These are phyloP conservation scores for Xylaria hypoxylon DNA, from an alignment of 2,329 filamentous ascomycete species.

Conservation along the genomic window DNA sequence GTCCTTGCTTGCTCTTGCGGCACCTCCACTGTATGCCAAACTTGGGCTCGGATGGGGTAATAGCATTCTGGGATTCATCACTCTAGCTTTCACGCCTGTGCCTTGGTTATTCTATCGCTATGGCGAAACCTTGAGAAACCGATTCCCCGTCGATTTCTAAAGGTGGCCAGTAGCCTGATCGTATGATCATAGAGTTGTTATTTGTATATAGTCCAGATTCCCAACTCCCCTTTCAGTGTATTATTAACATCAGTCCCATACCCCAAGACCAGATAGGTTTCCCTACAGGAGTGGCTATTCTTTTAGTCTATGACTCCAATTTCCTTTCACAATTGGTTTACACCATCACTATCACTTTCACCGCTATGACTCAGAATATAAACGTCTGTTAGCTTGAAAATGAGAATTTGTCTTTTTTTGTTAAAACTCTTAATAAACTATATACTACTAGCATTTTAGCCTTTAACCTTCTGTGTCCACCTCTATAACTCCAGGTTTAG, in stretches of 20 bases:
- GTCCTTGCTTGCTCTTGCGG: constrained; percentile 28
- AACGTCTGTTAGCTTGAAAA: too few relatives aligned
- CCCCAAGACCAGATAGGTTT: neutral
- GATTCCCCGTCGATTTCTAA: constrained; percentile 14
- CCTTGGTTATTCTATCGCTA: constrained; percentile 33
- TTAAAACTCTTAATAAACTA: too few relatives aligned
- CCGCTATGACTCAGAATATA: too few relatives aligned
- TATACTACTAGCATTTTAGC: too few relatives aligned
- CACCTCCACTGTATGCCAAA: constrained; percentile 22
- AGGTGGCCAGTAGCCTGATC: neutral
- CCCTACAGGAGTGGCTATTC: neutral
- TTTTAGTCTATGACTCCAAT: neutral
- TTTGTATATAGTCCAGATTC: neutral
- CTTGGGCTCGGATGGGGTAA: constrained; percentile 37
- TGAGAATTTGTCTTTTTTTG: too few relatives aligned
- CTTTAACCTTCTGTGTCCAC: too few relatives aligned
- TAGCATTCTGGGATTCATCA: constrained; percentile 31
- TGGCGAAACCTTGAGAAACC: constrained; percentile 24
- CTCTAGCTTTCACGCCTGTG: constrained; percentile 26
- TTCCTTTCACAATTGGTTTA: neutral
- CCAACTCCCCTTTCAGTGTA: neutral
- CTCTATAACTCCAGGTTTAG: too few relatives aligned
- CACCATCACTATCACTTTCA: neutral
- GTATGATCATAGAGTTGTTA: neutral
- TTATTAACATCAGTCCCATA: neutral